These are phyloP conservation scores for Colletotrichum sp. DNA, from an alignment of 2,329 filamentous ascomycete genomes.

Conservation along the genomic window DNA sequence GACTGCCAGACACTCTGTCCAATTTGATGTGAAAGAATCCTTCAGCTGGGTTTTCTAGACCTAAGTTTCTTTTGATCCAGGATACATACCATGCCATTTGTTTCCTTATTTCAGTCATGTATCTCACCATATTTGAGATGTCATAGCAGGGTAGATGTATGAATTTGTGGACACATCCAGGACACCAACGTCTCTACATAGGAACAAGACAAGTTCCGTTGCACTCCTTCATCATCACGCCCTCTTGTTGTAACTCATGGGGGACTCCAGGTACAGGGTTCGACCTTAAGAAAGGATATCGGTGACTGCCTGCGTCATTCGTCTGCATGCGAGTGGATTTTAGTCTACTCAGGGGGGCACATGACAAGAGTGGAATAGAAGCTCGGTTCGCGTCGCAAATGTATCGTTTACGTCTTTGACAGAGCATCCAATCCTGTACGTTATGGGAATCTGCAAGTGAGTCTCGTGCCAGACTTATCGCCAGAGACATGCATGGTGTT, in stretches of 20 bases:
- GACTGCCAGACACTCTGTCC: conserved; percentile 29
- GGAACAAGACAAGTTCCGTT: background rate
- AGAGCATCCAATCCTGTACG: background rate
- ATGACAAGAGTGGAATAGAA: background rate
- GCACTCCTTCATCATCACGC: background rate
- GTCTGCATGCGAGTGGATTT: background rate
- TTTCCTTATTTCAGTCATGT: background rate
- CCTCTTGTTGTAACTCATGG: background rate
- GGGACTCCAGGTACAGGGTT: background rate
- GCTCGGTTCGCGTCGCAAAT: background rate
- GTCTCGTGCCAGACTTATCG: background rate
- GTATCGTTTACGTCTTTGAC: background rate
- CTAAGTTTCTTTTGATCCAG: background rate
- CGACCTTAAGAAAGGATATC: background rate
- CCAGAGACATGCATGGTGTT: background rate
- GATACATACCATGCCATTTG: background rate
- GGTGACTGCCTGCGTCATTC: background rate
- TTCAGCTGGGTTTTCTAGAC: conserved; percentile 69
- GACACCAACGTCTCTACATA: background rate
- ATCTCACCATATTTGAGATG: background rate
- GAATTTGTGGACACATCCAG: background rate
- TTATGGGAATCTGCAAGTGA: background rate
- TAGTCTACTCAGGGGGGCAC: background rate
- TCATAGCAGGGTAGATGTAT: background rate
- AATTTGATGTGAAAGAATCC: conserved; percentile 66